Conservation (phyloP, 148 eudicot genomes). For the Fagopyrum tataricum region DNA sequence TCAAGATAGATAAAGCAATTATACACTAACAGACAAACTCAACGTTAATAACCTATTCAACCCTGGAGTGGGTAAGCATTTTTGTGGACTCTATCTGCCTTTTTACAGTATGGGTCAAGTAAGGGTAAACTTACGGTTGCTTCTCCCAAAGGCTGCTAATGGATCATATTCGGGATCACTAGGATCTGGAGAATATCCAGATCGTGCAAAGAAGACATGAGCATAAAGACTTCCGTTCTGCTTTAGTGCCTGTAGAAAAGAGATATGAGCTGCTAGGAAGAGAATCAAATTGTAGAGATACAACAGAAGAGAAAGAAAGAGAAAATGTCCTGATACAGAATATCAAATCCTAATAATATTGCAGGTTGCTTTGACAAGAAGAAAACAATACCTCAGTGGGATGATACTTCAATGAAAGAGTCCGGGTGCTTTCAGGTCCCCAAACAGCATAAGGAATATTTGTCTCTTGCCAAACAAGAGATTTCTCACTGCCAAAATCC, state of each 20-base stretch:
- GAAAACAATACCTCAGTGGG: slow-evolving; percentile 65
- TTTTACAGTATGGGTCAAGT: neutral
- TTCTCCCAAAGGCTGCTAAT: slow-evolving; percentile 76
- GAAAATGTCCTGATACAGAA: neutral
- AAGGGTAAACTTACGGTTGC: slow-evolving; percentile 44
- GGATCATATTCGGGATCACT: slow-evolving; percentile 87
- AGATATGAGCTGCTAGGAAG: slow-evolving; percentile 10
- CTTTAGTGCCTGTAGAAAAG: slow-evolving; percentile 62
- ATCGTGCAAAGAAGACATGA: slow-evolving; percentile 84
- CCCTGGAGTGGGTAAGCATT: neutral
- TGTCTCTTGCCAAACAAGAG: slow-evolving; percentile 97
- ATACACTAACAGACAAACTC: neutral
- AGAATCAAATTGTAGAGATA: neutral
- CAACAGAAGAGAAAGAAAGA: neutral
- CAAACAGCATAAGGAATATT: slow-evolving; percentile 94
- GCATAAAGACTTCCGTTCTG: slow-evolving; percentile 86
- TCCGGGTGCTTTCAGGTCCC: slow-evolving; percentile 78
- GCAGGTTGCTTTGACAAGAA: neutral
- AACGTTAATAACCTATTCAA: neutral
- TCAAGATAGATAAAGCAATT: slow-evolving; percentile 8
- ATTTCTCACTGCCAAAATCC: slow-evolving; percentile 72
- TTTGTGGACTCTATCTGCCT: neutral
- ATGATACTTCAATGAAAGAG: slow-evolving; percentile 61
- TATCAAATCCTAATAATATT: slow-evolving; percentile 8
- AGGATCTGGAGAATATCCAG: slow-evolving; percentile 89